These are phyloP conservation scores for Mollisia scopiformis DNA, from an alignment of 2,329 filamentous ascomycete genomes.

Conservation along the genomic window DNA sequence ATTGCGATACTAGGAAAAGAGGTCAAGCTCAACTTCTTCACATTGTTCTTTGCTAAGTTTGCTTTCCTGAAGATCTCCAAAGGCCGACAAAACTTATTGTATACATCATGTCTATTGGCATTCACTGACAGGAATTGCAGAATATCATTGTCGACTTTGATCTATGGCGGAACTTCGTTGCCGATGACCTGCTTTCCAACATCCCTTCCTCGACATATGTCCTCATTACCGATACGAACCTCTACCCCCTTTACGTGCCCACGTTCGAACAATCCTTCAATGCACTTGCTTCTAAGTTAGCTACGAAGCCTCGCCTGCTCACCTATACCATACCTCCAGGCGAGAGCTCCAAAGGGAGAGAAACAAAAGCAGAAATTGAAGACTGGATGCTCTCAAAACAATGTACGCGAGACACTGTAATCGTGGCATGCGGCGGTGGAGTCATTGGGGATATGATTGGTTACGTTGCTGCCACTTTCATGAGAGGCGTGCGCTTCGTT, in stretches of 20 bases:
- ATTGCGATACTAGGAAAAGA: constrained; percentile 88
- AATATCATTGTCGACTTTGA: constrained; percentile 91
- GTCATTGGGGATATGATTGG: constrained; percentile 99
- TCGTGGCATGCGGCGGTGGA: constrained; percentile 92
- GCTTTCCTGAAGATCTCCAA: too few relatives aligned
- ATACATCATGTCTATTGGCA: too few relatives aligned
- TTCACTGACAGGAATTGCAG: constrained; percentile 38
- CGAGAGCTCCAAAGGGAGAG: constrained; percentile 89
- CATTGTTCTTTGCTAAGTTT: too few relatives aligned
- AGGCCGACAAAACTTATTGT: too few relatives aligned
- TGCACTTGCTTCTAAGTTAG: constrained; percentile 38
- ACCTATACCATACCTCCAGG: constrained; percentile 87
- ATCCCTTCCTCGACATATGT: constrained; percentile 89
- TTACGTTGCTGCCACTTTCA: constrained; percentile 96
- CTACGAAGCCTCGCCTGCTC: constrained; percentile 68
- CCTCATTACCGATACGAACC: constrained; percentile 94
- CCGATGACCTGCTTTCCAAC: constrained; percentile 76
- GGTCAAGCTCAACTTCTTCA: too few relatives aligned
- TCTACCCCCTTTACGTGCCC: constrained; percentile 80
- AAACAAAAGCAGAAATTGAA: constrained; percentile 94
- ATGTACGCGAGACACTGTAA: constrained; percentile 93
- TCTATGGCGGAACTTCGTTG: constrained; percentile 83
- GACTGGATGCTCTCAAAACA: constrained; percentile 93
- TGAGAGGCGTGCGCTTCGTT: constrained; percentile 94
- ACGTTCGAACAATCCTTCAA: constrained; percentile 71